A percentile compares a stretch with the other conserved stretches of the same genome.
Evolutionary conservation across 345 rosid species (phyloP).

Genomic region (Capsella bursapastoris): DNA sequence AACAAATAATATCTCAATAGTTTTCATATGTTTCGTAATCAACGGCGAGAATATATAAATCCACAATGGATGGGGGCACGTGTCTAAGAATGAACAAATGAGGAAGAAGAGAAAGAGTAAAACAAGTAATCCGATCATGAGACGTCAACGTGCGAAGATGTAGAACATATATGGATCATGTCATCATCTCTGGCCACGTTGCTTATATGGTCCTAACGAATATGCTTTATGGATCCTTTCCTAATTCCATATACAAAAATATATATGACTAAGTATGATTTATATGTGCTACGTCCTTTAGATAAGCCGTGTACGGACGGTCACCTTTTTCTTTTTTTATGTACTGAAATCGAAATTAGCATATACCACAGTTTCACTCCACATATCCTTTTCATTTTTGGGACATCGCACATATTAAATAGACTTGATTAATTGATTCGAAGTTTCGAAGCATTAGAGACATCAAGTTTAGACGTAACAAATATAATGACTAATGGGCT

Average conservation of each 20-base stretch:
- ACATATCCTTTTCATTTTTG: not conserved
- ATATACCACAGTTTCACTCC: slow-evolving; percentile 22
- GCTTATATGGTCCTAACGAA: slow-evolving; percentile 26
- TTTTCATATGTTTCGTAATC: slow-evolving; percentile 6
- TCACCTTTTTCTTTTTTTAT: not conserved
- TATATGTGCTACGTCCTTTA: slow-evolving; percentile 12
- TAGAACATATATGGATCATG: slow-evolving; percentile 9
- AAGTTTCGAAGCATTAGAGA: no score
- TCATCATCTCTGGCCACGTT: slow-evolving; percentile 32
- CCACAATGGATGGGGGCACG: not conserved
- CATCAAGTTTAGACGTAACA: not conserved
- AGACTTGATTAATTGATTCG: no score
- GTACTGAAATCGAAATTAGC: slow-evolving; percentile 14
- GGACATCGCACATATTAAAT: no score
- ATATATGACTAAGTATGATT: slow-evolving; percentile 6
- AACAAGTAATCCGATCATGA: slow-evolving; percentile 13
- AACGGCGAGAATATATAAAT: slow-evolving; percentile 9
- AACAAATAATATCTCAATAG: not conserved
- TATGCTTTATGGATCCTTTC: slow-evolving; percentile 39
- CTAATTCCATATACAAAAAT: not conserved
- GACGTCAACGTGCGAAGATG: slow-evolving; percentile 24
- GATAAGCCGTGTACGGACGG: slow-evolving; percentile 30
- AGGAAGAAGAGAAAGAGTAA: slow-evolving; percentile 22
- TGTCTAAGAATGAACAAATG: slow-evolving; percentile 29
- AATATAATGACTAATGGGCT: not conserved